phyloP scores from a whole-genome alignment of 306 rosid species.

The Albizia julibrissin region DNA sequence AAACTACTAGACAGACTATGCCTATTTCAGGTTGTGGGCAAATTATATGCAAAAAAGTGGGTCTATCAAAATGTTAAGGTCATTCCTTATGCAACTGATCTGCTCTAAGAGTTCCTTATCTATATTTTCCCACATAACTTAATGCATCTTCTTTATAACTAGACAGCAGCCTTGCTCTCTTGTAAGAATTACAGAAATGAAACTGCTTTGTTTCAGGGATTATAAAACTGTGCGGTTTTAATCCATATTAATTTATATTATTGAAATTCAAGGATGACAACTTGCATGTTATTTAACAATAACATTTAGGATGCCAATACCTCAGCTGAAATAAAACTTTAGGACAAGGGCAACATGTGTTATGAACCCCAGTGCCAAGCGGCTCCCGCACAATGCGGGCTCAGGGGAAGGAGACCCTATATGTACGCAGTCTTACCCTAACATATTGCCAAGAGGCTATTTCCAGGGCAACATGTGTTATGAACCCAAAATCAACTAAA shows the following conservation, averaged over 20 bases:
- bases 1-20: conserved; percentile 22
- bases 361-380: no score
- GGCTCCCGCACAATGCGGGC: no score
- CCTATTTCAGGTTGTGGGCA: conserved; percentile 9
- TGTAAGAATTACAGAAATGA: conserved; percentile 21
- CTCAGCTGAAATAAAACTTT: conserved; percentile 16
- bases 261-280: conserved; percentile 2
- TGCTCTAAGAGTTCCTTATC: conserved; percentile 15
- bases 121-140: conserved; percentile 16
- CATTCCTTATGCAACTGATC: conserved; percentile 24
- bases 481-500: conserved; percentile 33
- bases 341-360: conserved; percentile 13
- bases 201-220: conserved; percentile 24
- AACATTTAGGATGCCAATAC: background rate
- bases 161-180: conserved; percentile 26
- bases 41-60: background rate
- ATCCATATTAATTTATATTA: conserved; percentile 26
- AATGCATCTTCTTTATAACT: conserved; percentile 21
- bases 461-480: background rate
- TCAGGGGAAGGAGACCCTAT: no score
- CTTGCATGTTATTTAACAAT: conserved; percentile 1
- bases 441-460: no score
- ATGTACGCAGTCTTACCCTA: no score
- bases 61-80: conserved; percentile 27
- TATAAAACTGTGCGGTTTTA: background rate